Evolutionary conservation across 805 yeast genomes (phyloP).

Genomic region (Cyberlindnera mycetangii): DNA sequence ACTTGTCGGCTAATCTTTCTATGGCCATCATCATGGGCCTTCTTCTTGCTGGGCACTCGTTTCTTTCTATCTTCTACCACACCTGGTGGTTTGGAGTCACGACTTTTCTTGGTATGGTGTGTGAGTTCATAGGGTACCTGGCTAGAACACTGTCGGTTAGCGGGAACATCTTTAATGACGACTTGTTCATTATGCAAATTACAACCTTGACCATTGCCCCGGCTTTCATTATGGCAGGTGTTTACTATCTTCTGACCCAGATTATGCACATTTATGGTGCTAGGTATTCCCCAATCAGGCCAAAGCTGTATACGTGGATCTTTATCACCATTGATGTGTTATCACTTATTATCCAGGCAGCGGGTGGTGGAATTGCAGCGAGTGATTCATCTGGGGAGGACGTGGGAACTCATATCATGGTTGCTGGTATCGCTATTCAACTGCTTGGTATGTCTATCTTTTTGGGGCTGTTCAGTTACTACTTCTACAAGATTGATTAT

Average conservation of each 20-base stretch:
- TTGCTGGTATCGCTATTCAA: background rate
- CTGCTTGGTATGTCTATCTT: background rate
- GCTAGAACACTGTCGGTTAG: conserved; percentile 51
- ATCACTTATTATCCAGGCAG: conserved; percentile 64
- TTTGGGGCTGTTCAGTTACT: background rate
- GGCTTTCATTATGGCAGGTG: conserved; percentile 78
- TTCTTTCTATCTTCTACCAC: conserved; percentile 40
- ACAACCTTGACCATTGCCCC: conserved; percentile 74
- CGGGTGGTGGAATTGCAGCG: conserved; percentile 79
- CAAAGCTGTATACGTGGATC: conserved; percentile 58
- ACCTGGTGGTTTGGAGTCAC: conserved; percentile 67
- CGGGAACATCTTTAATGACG: conserved; percentile 31
- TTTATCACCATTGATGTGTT: conserved; percentile 66
- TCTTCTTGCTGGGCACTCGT: conserved; percentile 39
- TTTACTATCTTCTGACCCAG: conserved; percentile 70
- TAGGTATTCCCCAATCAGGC: conserved; percentile 47
- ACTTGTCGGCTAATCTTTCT: conserved; percentile 54
- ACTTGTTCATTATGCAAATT: conserved; percentile 59
- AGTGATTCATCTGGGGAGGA: too few species aligned
- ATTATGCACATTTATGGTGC: conserved; percentile 59
- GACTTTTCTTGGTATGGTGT: conserved; percentile 49
- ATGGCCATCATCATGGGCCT: conserved; percentile 54
- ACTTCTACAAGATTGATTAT: background rate
- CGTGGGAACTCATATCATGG: background rate
- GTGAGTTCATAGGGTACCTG: conserved; percentile 67